Evolutionary conservation across 1,284 basidiomycete genomes (phyloP).

Genomic region (Chalciporus piperatoides): DNA sequence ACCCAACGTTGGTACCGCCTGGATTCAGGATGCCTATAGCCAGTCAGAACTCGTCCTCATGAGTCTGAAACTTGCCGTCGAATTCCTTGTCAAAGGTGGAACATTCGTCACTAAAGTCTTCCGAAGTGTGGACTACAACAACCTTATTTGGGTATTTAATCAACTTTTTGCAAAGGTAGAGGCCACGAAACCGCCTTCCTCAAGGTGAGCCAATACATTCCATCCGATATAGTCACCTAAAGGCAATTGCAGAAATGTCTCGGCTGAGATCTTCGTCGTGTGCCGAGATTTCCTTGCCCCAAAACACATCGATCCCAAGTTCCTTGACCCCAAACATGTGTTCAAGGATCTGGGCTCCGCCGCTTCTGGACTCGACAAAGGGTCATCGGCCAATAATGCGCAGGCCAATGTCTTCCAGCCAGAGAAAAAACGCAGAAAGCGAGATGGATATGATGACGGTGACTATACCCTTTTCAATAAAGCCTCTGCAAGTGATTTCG

Average conservation of each 20-base stretch:
- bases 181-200: conserved; percentile 98
- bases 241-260: conserved; percentile 76
- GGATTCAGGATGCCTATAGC: conserved; percentile 98
- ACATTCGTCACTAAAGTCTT: conserved; percentile 99
- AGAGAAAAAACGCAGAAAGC: conserved; percentile 90
- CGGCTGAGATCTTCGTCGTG: conserved; percentile 99
- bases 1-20: conserved; percentile 98
- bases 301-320: conserved; percentile 95
- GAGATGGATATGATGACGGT: conserved; percentile 96
- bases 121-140: conserved; percentile 98
- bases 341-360: conserved; percentile 84
- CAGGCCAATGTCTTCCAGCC: conserved; percentile 95
- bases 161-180: conserved; percentile 97
- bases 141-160: conserved; percentile 97
- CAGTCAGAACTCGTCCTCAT: conserved; percentile 97
- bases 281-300: conserved; percentile 96
- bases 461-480: conserved; percentile 90
- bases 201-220: conserved; percentile 55
- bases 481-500: conserved; percentile 70
- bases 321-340: conserved; percentile 96
- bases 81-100: conserved; percentile 92
- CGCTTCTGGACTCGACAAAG: conserved; percentile 49
- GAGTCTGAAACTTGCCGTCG: conserved; percentile 94
- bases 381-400: conserved; percentile 52
- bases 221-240: conserved; percentile 3